These are phyloP conservation scores for Beauveria asiatica DNA, from an alignment of 2,329 filamentous ascomycete species.

Conservation along the genomic window DNA sequence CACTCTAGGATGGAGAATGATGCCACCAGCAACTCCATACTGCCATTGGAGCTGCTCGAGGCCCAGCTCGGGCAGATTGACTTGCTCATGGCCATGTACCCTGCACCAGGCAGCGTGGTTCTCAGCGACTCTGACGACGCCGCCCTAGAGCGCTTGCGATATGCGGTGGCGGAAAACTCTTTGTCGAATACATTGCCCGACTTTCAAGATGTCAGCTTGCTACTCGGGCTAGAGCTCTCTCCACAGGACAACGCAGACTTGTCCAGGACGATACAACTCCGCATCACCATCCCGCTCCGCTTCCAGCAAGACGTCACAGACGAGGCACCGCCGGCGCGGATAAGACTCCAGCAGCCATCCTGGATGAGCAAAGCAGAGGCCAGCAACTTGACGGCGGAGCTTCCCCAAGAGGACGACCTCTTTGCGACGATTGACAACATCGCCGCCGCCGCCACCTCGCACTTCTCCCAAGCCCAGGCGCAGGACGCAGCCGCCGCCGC, in stretches of 20 bases:
- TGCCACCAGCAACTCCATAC: neutral
- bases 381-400: constrained; percentile 26
- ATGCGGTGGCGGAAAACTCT: neutral
- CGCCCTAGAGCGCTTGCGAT: constrained; percentile 15
- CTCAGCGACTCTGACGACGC: constrained; percentile 18
- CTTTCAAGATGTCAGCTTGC: neutral
- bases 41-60: constrained; percentile 37
- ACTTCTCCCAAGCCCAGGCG: constrained; percentile 18
- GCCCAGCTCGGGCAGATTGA: constrained; percentile 41
- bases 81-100: constrained; percentile 45
- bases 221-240: constrained; percentile 7
- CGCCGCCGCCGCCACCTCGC: constrained; percentile 25
- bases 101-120: constrained; percentile 25
- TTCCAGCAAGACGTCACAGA: constrained; percentile 6
- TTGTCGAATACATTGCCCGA: no score
- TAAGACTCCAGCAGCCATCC: constrained; percentile 37
- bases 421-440: constrained; percentile 37
- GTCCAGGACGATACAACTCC: constrained; percentile 21
- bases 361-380: constrained; percentile 45
- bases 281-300: constrained; percentile 27
- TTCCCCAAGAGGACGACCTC: constrained; percentile 34
- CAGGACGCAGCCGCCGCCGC: neutral
- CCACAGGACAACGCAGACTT: constrained; percentile 9
- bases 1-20: neutral
- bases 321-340: constrained; percentile 33